Conservation (phyloP, 257 asterid genomes). For the Lavandula angustifolia region DNA sequence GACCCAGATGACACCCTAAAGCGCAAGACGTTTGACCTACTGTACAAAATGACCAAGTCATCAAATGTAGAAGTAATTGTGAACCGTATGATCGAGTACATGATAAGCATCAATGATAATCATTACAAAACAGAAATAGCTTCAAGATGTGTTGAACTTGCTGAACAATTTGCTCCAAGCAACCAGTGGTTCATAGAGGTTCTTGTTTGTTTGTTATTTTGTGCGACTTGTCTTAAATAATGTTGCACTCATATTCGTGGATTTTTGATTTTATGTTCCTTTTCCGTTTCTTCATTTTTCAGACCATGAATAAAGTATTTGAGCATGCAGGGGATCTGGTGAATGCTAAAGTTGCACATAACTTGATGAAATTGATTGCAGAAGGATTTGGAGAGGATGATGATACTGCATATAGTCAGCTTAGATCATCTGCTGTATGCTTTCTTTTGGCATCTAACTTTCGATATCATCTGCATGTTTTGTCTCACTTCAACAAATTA, state of each 20-base stretch:
- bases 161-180: conserved; percentile 98
- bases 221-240: conserved; percentile 24
- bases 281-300: conserved; percentile 36
- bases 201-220: conserved; percentile 19
- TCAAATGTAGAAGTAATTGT: conserved; percentile 98
- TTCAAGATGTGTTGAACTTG: conserved; percentile 97
- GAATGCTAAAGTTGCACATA: conserved; percentile 88
- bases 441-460: conserved; percentile 33
- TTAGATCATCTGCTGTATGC: conserved; percentile 98
- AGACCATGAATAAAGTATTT: conserved; percentile 98
- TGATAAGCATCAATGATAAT: conserved; percentile 84
- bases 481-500: conserved; percentile 20
- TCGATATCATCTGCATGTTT: conserved; percentile 15
- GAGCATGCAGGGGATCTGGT: conserved; percentile 98
- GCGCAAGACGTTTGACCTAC: conserved; percentile 95
- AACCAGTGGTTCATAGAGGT: conserved; percentile 99
- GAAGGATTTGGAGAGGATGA: conserved; percentile 98
- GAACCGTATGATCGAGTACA: conserved; percentile 92
- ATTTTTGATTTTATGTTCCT: conserved; percentile 26
- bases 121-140: conserved; percentile 99
- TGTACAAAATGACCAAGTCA: conserved; percentile 96
- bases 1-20: conserved; percentile 98
- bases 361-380: conserved; percentile 92
- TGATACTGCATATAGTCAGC: conserved; percentile 79
- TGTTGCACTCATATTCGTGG: conserved; percentile 12